Base-by-base conservation (phyloP, 306 rosid genomes). In the Prosopis cineraria region DNA sequence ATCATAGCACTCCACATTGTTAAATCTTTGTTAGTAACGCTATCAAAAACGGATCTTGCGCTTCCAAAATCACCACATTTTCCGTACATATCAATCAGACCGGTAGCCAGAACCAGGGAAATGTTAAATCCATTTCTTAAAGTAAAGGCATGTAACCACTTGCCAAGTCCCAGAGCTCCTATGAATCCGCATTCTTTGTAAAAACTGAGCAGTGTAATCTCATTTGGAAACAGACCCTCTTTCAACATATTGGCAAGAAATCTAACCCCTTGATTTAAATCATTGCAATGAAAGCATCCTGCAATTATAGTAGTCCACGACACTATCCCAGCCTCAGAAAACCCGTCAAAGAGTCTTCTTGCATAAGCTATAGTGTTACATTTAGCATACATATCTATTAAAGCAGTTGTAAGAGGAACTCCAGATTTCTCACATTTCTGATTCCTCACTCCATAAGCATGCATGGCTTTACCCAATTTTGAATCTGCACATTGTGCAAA, bases 11-110 rank as follows among this genome's bases (percentile, higher is more conserved):
- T 91, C 89, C 89, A 91, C 80, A 86, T 83, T 72, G 63, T 83
- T 37, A 88, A 81, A 80, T 91, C 94, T 53, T 71, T 89, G 50
- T 76, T 52, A 30, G 62, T 39, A 19, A 63, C 14, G 58, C 83
- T 69, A 43, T 86, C 77, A 63, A 89, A 91, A 41, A 91, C 58
- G 41, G 70, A 80, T 83, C 90, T 85, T 1, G 97, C 91, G 8
- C 68, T 75, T 55, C 62, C 55, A 20, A 53, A 71, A 77, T 89
- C 86, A 12, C 87, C 87, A 70, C 93, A 87, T 78, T 86, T 85
- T 22, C 93, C 96, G 70, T 91, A 91, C 97, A 89, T 91, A n/a
- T 86, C 91, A 43, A 91, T 69, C 75, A 89, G 82, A 52, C 92
- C 88, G 50, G 90, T 88, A 53, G 83, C 88, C 80, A 91, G 75